Base-by-base conservation (phyloP, 495 filamentous ascomycete genomes). In the Penicillium argentinense region DNA sequence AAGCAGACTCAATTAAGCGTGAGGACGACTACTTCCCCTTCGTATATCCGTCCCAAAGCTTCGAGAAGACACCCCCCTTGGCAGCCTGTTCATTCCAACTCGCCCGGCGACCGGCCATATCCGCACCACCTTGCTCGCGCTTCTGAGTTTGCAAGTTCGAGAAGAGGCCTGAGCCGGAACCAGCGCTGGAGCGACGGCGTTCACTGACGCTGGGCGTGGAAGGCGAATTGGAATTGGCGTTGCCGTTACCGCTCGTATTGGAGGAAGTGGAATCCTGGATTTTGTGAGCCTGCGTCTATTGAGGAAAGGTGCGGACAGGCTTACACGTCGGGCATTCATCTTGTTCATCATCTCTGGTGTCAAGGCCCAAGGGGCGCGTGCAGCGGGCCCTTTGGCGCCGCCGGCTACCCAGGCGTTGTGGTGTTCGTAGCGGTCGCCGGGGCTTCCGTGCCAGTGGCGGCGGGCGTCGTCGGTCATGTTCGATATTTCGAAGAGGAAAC, bases 41-140 rank as follows among this genome's bases (percentile, higher is more conserved):
- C 16, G 63, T 73, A 62, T 75, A 81, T 45, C 67, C 77, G 45
- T 80, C 60, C 79, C 79, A 83, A 74, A 72, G 66, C 51, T 70
- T 73, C 2, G 73, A 71, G 37, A 82, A 68, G 33, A 74, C 59
- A 0, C 76, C 77, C 0, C 72, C 64, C 21, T 57, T 49, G 8
- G 64, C 62, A 14, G 42, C 16, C 63, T 80, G 76, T 52, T 82
- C 79, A 29, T 64, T 68, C 53, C 69, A 81, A 51, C 72, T 76
- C 12, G 67, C 62, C 26, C 75, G 62, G 11, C 78, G 66, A 7
- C 62, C 60, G 5, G 63, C 54, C 34, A 68, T 58, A 3, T 46
- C 48, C 0, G 67, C 53, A 51, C 81, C 76, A 5, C 38, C 39
- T 0, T 66, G 67, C 36, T 71, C 72, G 2, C 79, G 68, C 54